Evolutionary conservation across 129 eudicot species (phyloP).

Genomic region (Heracleum sosnowskyi): DNA sequence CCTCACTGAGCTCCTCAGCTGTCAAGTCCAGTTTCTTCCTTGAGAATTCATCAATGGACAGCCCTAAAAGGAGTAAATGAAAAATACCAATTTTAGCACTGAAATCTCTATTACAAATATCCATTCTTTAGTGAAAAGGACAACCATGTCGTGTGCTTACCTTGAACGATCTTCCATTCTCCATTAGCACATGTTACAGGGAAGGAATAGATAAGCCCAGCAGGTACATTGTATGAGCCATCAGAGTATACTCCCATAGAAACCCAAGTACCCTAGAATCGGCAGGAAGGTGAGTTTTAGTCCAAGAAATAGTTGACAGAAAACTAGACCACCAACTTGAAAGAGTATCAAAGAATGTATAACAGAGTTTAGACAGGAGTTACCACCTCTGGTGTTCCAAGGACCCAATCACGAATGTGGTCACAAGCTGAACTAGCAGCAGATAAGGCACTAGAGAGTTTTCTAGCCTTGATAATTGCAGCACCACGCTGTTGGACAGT

Average conservation of each 20-base stretch:
- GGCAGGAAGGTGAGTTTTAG: neutral
- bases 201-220: slow-evolving; percentile 46
- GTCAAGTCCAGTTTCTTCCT: slow-evolving; percentile 63
- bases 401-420: slow-evolving; percentile 95
- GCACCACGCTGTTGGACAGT: slow-evolving; percentile 90
- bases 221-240: slow-evolving; percentile 53
- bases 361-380: neutral
- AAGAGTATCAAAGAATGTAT: neutral
- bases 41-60: slow-evolving; percentile 54
- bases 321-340: neutral
- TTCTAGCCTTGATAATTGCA: slow-evolving; percentile 66
- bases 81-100: neutral
- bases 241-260: slow-evolving; percentile 59
- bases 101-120: neutral
- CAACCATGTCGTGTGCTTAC: slow-evolving; percentile 9
- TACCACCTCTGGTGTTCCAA: slow-evolving; percentile 98
- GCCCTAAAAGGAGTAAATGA: slow-evolving; percentile 28
- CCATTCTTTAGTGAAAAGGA: neutral
- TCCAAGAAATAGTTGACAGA: neutral
- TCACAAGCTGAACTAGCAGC: slow-evolving; percentile 94
- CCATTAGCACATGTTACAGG: slow-evolving; percentile 43
- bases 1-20: slow-evolving; percentile 57
- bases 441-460: slow-evolving; percentile 80
- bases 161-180: slow-evolving; percentile 50
- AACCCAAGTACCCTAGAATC: slow-evolving; percentile 45